phyloP scores from a whole-genome alignment of 164 flowering plant species.

The Vitis amurensis region DNA sequence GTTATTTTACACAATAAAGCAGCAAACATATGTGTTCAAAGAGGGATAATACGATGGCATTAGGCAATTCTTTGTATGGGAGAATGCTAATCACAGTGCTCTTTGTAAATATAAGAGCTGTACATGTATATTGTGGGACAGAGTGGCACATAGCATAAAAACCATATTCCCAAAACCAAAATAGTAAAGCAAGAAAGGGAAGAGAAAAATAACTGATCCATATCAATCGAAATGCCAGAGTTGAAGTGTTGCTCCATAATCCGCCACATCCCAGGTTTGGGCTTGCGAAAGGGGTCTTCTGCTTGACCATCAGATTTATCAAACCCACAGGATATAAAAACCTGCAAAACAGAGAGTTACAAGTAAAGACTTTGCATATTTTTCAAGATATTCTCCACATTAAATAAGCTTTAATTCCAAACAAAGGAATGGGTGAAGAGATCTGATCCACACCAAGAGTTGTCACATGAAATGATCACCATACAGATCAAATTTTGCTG shows the following conservation, averaged over 20 bases:
- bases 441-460: no score
- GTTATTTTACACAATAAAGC: not conserved
- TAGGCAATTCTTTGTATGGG: no score
- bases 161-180: not conserved
- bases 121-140: no score
- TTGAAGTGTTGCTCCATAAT: constrained; percentile 84
- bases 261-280: constrained; percentile 91
- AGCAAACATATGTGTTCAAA: not conserved
- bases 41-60: not conserved
- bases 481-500: no score
- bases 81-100: no score
- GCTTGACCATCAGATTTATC: constrained; percentile 36
- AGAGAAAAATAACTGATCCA: constrained; percentile 60
- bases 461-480: no score
- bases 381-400: not conserved
- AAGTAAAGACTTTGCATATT: not conserved
- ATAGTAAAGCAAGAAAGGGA: constrained; percentile 6
- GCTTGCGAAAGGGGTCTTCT: constrained; percentile 81
- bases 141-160: no score
- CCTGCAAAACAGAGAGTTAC: constrained; percentile 45
- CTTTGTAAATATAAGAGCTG: no score
- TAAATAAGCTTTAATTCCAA: not conserved
- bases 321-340: constrained; percentile 87
- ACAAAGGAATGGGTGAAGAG: no score
- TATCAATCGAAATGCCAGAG: constrained; percentile 75